Evolutionary conservation across 371 early-diverging fungal genomes (phyloP).

Genomic region (Syncephalastrum racemosum): DNA sequence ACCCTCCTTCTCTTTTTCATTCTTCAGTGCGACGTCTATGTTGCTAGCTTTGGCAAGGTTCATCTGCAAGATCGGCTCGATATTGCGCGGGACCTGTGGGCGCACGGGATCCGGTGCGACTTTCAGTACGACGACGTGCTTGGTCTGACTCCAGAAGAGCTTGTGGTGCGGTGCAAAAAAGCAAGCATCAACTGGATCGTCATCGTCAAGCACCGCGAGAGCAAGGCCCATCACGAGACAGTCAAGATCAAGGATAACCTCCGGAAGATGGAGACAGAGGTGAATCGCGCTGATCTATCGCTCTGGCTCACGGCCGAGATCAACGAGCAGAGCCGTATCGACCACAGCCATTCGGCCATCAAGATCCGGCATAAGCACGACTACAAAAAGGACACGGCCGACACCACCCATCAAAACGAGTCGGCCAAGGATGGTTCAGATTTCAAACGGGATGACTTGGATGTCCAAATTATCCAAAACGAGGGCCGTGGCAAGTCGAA

Average conservation of each 20-base stretch:
- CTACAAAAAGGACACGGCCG: constrained; percentile 49
- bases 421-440: constrained; percentile 33
- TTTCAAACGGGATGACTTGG: constrained; percentile 33
- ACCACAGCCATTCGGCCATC: constrained; percentile 45
- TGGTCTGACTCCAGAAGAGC: constrained; percentile 63
- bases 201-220: constrained; percentile 65
- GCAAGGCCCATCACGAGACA: constrained; percentile 21
- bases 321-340: constrained; percentile 62
- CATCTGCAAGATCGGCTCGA: constrained; percentile 70
- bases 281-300: constrained; percentile 45
- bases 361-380: constrained; percentile 57
- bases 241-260: constrained; percentile 79
- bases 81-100: constrained; percentile 75
- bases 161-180: constrained; percentile 62
- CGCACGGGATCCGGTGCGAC: constrained; percentile 70
- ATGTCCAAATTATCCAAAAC: constrained; percentile 45
- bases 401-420: constrained; percentile 36
- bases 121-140: constrained; percentile 73
- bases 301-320: constrained; percentile 70
- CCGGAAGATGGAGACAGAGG: constrained; percentile 67
- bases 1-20: constrained; percentile 2
- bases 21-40: constrained; percentile 70
- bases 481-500: constrained; percentile 49
- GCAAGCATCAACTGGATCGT: constrained; percentile 82
- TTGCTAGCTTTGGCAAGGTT: constrained; percentile 78